Evolutionary conservation across 1,284 basidiomycete genomes (phyloP).

Genomic region (Cryptococcus depauperatus): DNA sequence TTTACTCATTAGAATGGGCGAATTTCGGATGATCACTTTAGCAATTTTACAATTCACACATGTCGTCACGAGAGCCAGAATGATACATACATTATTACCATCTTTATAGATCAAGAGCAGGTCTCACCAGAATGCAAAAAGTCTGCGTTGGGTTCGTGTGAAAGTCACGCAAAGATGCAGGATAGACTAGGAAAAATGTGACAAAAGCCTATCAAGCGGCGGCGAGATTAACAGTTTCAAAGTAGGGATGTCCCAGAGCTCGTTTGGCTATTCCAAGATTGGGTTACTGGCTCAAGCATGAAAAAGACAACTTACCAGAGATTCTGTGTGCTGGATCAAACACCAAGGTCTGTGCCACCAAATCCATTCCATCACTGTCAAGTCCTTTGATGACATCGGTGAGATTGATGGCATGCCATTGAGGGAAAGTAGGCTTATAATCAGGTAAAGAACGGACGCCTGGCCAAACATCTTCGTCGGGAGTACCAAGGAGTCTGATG

Average conservation of each 20-base stretch:
- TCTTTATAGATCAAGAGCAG: background rate
- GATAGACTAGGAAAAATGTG: background rate
- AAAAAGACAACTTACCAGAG: constrained; percentile 54
- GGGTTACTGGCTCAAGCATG: background rate
- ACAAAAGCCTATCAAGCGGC: background rate
- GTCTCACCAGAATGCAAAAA: too few species aligned
- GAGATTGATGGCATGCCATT: constrained; percentile 66
- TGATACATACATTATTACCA: constrained; percentile 6
- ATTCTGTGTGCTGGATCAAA: constrained; percentile 94
- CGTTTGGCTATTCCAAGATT: constrained; percentile 59
- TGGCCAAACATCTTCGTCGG: constrained; percentile 85
- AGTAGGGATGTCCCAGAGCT: constrained; percentile 74
- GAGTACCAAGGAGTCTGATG: constrained; percentile 91
- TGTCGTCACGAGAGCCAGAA: background rate
- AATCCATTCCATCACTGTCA: constrained; percentile 65
- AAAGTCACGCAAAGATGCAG: background rate
- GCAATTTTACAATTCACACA: background rate
- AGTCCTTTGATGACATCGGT: constrained; percentile 58
- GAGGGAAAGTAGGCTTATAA: constrained; percentile 94
- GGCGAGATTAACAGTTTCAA: constrained; percentile 34
- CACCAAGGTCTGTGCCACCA: constrained; percentile 71
- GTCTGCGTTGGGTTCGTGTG: too few species aligned
- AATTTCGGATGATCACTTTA: constrained; percentile 61
- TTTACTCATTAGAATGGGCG: constrained; percentile 83
- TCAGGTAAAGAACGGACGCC: constrained; percentile 83